Conservation (phyloP, 257 asterid species). For the Nemophila menziesii region DNA sequence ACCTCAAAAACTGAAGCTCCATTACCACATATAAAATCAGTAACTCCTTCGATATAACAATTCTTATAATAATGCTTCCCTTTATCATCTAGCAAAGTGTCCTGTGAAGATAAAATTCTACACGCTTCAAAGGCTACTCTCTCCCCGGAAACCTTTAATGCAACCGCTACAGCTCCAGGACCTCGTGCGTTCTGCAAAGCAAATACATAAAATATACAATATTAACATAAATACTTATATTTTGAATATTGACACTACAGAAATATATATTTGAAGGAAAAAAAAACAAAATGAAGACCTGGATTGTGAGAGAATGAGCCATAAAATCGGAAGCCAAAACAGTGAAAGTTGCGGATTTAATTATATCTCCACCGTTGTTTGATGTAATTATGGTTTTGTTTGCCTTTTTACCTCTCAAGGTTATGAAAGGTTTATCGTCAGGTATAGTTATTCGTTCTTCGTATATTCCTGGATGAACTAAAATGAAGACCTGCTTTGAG, state of each 20-base stretch:
- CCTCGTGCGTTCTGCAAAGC: constrained; percentile 25
- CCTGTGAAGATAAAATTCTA: constrained; percentile 24
- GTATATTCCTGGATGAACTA: constrained; percentile 24
- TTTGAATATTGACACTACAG: too few relatives aligned
- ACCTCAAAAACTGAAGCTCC: constrained; percentile 38
- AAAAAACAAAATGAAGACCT: constrained; percentile 13
- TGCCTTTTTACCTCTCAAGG: constrained; percentile 24
- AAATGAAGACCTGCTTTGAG: constrained; percentile 15
- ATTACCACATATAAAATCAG: constrained; percentile 39
- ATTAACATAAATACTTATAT: too few relatives aligned
- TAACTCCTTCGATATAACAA: constrained; percentile 39
- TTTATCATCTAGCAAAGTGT: constrained; percentile 28
- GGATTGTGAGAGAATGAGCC: constrained; percentile 29
- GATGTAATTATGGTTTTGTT: constrained; percentile 17
- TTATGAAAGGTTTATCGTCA: constrained; percentile 30
- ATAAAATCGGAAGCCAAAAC: constrained; percentile 36
- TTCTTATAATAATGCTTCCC: constrained; percentile 37
- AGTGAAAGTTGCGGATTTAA: constrained; percentile 29
- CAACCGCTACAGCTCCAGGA: constrained; percentile 30
- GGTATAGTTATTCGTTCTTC: constrained; percentile 29
- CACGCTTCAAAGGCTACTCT: constrained; percentile 27
- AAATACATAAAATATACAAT: too few relatives aligned
- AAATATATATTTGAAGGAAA: too few relatives aligned
- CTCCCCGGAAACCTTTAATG: constrained; percentile 30
- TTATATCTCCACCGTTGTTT: constrained; percentile 24